Conservation (phyloP, 805 yeast species). For the Zygosaccharomyces rouxii region DNA sequence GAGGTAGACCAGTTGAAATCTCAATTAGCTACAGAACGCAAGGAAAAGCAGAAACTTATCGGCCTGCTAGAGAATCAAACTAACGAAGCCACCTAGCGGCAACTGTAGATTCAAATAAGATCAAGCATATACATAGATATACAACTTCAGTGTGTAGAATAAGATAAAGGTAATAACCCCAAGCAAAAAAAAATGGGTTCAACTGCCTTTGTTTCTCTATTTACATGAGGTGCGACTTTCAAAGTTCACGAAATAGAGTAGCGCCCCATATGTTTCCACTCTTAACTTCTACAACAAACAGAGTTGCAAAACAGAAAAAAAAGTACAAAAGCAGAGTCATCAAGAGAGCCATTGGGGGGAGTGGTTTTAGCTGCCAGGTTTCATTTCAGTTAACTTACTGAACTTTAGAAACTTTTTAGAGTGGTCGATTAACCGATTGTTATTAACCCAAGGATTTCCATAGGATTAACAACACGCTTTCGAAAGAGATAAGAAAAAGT, state of each 20-base stretch:
- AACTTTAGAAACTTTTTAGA: neutral
- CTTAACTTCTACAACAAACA: slow-evolving; percentile 4
- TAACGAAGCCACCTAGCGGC: neutral
- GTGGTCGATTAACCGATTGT: neutral
- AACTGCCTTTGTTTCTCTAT: neutral
- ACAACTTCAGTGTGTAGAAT: neutral
- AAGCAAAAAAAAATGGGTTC: neutral
- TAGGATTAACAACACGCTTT: neutral
- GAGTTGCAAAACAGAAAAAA: neutral
- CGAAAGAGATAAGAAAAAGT: neutral
- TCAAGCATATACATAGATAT: neutral
- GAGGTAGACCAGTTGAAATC: slow-evolving; percentile 51
- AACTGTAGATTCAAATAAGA: neutral
- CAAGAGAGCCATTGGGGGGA: neutral
- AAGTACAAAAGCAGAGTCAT: neutral
- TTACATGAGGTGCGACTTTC: neutral
- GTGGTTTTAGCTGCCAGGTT: neutral
- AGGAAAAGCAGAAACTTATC: slow-evolving; percentile 56
- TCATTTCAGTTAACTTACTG: neutral
- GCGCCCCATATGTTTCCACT: slow-evolving; percentile 6
- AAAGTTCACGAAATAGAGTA: neutral
- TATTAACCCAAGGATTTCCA: neutral
- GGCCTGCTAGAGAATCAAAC: slow-evolving; percentile 42
- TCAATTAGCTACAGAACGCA: slow-evolving; percentile 46
- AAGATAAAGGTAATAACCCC: neutral